phyloP scores from a whole-genome alignment of 495 filamentous ascomycete species.

The Penicillium dipodomyicola region DNA sequence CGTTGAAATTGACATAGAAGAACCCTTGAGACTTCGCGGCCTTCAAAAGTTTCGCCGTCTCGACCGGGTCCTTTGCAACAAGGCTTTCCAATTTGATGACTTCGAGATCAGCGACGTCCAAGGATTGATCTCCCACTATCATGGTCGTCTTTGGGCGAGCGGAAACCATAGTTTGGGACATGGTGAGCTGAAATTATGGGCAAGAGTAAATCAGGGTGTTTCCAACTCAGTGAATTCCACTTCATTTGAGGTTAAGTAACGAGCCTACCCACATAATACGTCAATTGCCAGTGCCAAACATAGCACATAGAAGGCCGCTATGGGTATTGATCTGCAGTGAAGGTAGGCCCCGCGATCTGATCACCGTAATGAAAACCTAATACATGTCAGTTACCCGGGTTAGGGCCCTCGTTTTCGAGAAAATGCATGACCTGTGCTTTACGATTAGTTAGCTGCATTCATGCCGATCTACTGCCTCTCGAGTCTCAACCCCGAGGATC shows the following conservation, averaged over 20 bases:
- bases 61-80: conserved; percentile 15
- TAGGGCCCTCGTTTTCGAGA: background rate
- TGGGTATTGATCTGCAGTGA: too few relatives aligned
- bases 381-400: background rate
- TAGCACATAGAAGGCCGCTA: too few relatives aligned
- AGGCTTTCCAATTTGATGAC: conserved; percentile 16
- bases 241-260: too few relatives aligned
- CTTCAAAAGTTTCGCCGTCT: conserved; percentile 21
- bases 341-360: too few relatives aligned
- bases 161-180: conserved; percentile 11
- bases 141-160: conserved; percentile 11
- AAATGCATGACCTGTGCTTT: background rate
- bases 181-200: background rate
- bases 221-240: background rate
- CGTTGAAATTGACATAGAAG: conserved; percentile 18
- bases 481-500: too few relatives aligned
- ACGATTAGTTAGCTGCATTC: too few relatives aligned
- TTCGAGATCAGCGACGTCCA: conserved; percentile 19
- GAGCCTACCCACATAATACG: background rate
- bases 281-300: too few relatives aligned
- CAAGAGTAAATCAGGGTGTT: background rate
- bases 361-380: background rate
- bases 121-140: conserved; percentile 13
- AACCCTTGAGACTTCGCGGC: conserved; percentile 20
- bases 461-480: background rate